Percentiles rank a stretch among this genome's conserved stretches.
Conservation (phyloP, 2,329 filamentous ascomycete genomes). For the Raffaelea arxii region DNA sequence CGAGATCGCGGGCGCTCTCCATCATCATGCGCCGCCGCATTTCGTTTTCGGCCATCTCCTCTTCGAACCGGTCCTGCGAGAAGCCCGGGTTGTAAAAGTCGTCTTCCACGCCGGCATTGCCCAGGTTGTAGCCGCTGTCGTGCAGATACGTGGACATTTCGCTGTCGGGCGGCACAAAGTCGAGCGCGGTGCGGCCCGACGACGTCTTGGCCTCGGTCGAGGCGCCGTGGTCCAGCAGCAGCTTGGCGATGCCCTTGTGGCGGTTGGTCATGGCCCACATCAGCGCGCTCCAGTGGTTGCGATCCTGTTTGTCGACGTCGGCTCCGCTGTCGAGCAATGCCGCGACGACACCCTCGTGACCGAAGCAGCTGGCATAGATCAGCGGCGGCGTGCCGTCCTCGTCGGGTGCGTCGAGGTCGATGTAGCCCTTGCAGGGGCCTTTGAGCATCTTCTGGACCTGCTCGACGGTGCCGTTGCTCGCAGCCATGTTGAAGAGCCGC, state of each 20-base stretch:
- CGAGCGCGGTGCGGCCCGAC: slow-evolving; percentile 84
- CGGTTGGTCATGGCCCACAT: slow-evolving; percentile 99
- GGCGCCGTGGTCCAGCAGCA: slow-evolving; percentile 83
- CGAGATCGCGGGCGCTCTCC: slow-evolving; percentile 92
- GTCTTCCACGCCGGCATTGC: slow-evolving; percentile 66
- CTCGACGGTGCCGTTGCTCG: slow-evolving; percentile 87
- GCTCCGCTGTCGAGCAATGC: slow-evolving; percentile 77
- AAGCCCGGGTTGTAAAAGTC: slow-evolving; percentile 94
- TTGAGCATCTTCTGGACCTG: slow-evolving; percentile 67
- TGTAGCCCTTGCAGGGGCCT: slow-evolving; percentile 62
- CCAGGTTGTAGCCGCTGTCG: slow-evolving; percentile 86
- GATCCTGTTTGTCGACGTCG: slow-evolving; percentile 86
- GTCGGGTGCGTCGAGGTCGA: slow-evolving; percentile 81
- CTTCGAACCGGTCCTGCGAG: slow-evolving; percentile 87
- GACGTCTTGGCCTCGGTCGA: slow-evolving; percentile 95
- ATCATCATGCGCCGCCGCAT: slow-evolving; percentile 97
- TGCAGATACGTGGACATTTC: slow-evolving; percentile 95
- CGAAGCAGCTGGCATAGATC: slow-evolving; percentile 97
- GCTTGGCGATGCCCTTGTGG: slow-evolving; percentile 91
- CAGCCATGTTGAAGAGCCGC: slow-evolving; percentile 84
- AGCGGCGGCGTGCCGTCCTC: slow-evolving; percentile 93
- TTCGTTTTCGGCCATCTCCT: slow-evolving; percentile 94
- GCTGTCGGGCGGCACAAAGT: slow-evolving; percentile 90
- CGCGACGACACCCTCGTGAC: slow-evolving; percentile 81
- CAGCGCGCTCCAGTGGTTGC: slow-evolving; percentile 91